These are phyloP conservation scores for Kuraishia molischiana DNA, from an alignment of 805 yeast genomes.

Conservation along the genomic window DNA sequence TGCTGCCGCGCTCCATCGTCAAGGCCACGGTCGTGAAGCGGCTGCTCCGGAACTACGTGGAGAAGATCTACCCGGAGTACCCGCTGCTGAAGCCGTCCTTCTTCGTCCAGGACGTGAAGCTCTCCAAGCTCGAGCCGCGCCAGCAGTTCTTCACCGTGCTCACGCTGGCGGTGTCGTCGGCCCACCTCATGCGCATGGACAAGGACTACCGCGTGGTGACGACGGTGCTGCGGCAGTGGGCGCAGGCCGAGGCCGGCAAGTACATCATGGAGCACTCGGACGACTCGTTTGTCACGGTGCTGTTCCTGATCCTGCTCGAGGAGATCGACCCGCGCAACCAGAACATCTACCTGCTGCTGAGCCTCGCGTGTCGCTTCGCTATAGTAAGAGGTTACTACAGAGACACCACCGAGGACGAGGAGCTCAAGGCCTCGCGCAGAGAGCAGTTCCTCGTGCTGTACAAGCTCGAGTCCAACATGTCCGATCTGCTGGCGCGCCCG, in stretches of 20 bases:
- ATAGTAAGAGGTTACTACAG: slow-evolving; percentile 8
- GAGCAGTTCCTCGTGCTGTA: neutral
- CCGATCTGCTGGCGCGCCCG: neutral
- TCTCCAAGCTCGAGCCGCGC: slow-evolving; percentile 2
- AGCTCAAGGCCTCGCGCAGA: slow-evolving; percentile 5
- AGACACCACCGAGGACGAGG: slow-evolving; percentile 9
- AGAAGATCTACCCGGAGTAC: slow-evolving; percentile 9
- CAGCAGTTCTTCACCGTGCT: slow-evolving; percentile 9
- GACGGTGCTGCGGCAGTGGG: slow-evolving; percentile 10
- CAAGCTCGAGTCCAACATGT: neutral
- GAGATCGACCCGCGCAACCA: slow-evolving; percentile 9
- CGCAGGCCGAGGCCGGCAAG: slow-evolving; percentile 5
- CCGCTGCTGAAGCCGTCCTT: slow-evolving; percentile 10
- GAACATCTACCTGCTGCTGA: slow-evolving; percentile 8
- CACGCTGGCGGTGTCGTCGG: slow-evolving; percentile 10
- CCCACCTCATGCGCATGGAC: slow-evolving; percentile 10
- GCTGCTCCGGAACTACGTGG: slow-evolving; percentile 10
- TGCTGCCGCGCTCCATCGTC: slow-evolving; percentile 6
- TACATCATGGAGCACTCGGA: neutral
- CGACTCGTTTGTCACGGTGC: neutral
- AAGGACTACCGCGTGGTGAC: slow-evolving; percentile 10
- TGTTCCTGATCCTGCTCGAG: slow-evolving; percentile 4
- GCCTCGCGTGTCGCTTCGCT: slow-evolving; percentile 11
- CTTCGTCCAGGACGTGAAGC: slow-evolving; percentile 10
- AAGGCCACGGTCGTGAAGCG: slow-evolving; percentile 8